Evolutionary conservation across 177 flowering plant species (phyloP).

Genomic region (Tripterygium wilfordii): DNA sequence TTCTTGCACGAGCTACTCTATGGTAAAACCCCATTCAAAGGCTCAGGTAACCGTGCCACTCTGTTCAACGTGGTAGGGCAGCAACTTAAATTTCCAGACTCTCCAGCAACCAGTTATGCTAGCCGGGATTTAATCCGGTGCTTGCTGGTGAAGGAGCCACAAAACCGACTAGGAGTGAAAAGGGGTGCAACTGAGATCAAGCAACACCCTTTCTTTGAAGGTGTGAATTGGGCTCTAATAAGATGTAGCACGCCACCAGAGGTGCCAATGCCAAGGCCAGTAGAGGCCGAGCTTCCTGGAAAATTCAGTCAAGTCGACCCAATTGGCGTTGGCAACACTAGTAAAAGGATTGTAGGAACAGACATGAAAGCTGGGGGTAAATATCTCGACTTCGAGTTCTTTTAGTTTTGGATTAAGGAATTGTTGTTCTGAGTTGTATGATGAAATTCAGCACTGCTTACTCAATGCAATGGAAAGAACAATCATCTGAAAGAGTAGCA

Average conservation of each 20-base stretch:
- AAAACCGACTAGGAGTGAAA: conserved; percentile 47
- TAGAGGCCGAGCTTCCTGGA: conserved; percentile 33
- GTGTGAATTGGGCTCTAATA: conserved; percentile 57
- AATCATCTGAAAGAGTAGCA: too few relatives aligned
- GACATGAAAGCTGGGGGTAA: conserved; percentile 45
- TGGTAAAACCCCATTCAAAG: conserved; percentile 58
- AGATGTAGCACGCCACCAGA: conserved; percentile 64
- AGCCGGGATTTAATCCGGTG: conserved; percentile 44
- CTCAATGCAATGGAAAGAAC: too few relatives aligned
- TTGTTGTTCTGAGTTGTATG: too few relatives aligned
- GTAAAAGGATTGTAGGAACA: conserved; percentile 39
- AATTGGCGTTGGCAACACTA: conserved; percentile 33
- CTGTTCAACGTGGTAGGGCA: conserved; percentile 53
- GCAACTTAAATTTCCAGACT: conserved; percentile 42
- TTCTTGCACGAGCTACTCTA: conserved; percentile 50
- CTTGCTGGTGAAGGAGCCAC: conserved; percentile 52
- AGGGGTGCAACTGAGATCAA: conserved; percentile 64
- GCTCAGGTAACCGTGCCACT: conserved; percentile 53
- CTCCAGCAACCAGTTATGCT: conserved; percentile 48
- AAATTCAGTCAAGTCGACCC: conserved; percentile 37
- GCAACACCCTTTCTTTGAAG: conserved; percentile 57
- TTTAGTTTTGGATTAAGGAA: conserved; percentile 19
- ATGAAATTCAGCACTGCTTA: too few relatives aligned
- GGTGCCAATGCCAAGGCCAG: conserved; percentile 46
- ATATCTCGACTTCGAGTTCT: conserved; percentile 59